Conservation (phyloP, 371 early-diverging fungal species). For the Batkoa obscura region DNA sequence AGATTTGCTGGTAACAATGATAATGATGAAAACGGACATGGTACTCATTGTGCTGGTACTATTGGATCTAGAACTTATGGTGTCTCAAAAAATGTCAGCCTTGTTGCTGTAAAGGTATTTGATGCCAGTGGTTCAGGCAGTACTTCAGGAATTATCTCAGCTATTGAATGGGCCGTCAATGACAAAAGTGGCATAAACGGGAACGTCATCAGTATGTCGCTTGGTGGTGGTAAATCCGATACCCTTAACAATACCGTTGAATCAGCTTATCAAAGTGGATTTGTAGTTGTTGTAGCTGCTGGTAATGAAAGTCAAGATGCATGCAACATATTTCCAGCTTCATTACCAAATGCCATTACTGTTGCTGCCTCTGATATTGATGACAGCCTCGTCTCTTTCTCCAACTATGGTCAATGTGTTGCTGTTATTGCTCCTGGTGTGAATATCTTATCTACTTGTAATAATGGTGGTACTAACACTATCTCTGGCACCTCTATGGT, state of each 20-base stretch:
- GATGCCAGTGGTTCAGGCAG: slow-evolving; percentile 5
- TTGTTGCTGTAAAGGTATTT: slow-evolving; percentile 42
- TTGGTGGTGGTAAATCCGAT: background rate
- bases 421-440: slow-evolving; percentile 55
- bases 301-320: slow-evolving; percentile 53
- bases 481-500: slow-evolving; percentile 46
- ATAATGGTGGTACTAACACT: background rate
- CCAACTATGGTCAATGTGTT: slow-evolving; percentile 61
- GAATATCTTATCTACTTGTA: background rate
- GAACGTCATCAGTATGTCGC: background rate
- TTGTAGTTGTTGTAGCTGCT: slow-evolving; percentile 34
- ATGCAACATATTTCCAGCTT: slow-evolving; percentile 72
- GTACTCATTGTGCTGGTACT: slow-evolving; percentile 61
- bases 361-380: slow-evolving; percentile 67
- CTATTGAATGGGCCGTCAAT: slow-evolving; percentile 15
- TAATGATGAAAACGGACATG: slow-evolving; percentile 28
- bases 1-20: too few relatives aligned
- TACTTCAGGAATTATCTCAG: slow-evolving; percentile 12
- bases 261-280: slow-evolving; percentile 14
- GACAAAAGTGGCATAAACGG: background rate
- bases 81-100: slow-evolving; percentile 47
- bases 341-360: slow-evolving; percentile 58
- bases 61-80: slow-evolving; percentile 49
- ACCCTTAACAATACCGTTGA: background rate
- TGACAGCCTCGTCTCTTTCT: slow-evolving; percentile 50